phyloP scores from a whole-genome alignment of 148 eudicot species.

The Gaultheria prostrata region DNA sequence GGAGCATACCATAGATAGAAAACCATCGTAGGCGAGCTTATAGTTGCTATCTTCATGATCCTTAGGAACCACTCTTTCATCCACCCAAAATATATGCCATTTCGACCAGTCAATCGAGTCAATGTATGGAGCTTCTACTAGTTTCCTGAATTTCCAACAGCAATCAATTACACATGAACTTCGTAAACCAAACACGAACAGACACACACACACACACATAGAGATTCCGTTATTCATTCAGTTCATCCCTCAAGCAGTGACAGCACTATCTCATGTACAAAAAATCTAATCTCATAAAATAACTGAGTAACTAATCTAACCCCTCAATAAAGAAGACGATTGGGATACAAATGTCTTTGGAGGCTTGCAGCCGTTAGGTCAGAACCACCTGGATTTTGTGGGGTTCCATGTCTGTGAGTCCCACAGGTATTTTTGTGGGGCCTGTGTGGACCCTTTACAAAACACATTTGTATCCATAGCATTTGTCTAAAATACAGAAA shows the following conservation, averaged over 20 bases:
- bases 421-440: no score
- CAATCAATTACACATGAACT: not conserved
- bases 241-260: no score
- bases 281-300: no score
- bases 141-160: slow-evolving; percentile 35
- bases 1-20: slow-evolving; percentile 59
- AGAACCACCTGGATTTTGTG: no score
- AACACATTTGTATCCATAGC: not conserved
- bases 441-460: no score
- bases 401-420: no score
- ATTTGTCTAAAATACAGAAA: no score
- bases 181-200: not conserved
- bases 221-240: no score
- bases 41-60: slow-evolving; percentile 62
- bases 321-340: not conserved
- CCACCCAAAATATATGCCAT: slow-evolving; percentile 77
- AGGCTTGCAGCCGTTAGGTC: not conserved
- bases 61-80: slow-evolving; percentile 67
- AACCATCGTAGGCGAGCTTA: slow-evolving; percentile 58
- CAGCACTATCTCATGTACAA: no score
- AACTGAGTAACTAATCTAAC: not conserved
- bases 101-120: slow-evolving; percentile 66
- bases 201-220: no score
- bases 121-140: slow-evolving; percentile 46
- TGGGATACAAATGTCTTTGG: not conserved